Evolutionary conservation across 2,329 filamentous ascomycete genomes (phyloP).

Genomic region (Sphaceloma murrayae): DNA sequence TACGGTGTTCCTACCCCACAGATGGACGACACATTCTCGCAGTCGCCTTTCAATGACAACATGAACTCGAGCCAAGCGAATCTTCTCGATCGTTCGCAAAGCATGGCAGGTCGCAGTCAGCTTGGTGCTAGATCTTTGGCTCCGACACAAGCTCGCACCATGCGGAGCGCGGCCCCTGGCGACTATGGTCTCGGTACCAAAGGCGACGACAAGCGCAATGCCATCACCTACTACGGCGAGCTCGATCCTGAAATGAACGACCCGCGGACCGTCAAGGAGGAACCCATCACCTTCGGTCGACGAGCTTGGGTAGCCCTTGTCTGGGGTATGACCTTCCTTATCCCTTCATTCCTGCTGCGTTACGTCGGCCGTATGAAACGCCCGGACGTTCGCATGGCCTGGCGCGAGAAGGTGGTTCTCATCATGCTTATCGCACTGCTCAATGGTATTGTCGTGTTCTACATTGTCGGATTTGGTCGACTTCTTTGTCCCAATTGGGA

Average conservation of each 20-base stretch:
- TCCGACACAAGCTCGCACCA: slow-evolving; percentile 52
- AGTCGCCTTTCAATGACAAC: slow-evolving; percentile 39
- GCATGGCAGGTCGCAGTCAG: slow-evolving; percentile 37
- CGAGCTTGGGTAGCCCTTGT: slow-evolving; percentile 72
- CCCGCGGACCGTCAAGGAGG: slow-evolving; percentile 65
- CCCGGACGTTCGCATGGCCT: slow-evolving; percentile 91
- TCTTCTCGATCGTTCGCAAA: slow-evolving; percentile 47
- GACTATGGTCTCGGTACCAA: slow-evolving; percentile 86
- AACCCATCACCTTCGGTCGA: slow-evolving; percentile 53
- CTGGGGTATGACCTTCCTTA: slow-evolving; percentile 87
- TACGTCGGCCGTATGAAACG: slow-evolving; percentile 89
- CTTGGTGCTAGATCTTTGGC: slow-evolving; percentile 36
- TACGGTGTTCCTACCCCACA: slow-evolving; percentile 54
- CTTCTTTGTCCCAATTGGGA: slow-evolving; percentile 83
- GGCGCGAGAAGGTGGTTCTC: slow-evolving; percentile 88
- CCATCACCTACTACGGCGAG: slow-evolving; percentile 60
- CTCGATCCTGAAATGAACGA: slow-evolving; percentile 71
- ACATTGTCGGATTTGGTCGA: slow-evolving; percentile 77
- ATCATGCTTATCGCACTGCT: slow-evolving; percentile 70
- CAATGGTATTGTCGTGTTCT: slow-evolving; percentile 79
- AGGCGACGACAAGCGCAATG: slow-evolving; percentile 66
- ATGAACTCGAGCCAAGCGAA: slow-evolving; percentile 60
- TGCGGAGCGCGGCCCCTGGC: slow-evolving; percentile 44
- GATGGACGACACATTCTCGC: slow-evolving; percentile 56
- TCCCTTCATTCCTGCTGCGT: slow-evolving; percentile 75